Evolutionary conservation across 2,329 filamentous ascomycete genomes (phyloP).

Genomic region (Phialophora macrospora): DNA sequence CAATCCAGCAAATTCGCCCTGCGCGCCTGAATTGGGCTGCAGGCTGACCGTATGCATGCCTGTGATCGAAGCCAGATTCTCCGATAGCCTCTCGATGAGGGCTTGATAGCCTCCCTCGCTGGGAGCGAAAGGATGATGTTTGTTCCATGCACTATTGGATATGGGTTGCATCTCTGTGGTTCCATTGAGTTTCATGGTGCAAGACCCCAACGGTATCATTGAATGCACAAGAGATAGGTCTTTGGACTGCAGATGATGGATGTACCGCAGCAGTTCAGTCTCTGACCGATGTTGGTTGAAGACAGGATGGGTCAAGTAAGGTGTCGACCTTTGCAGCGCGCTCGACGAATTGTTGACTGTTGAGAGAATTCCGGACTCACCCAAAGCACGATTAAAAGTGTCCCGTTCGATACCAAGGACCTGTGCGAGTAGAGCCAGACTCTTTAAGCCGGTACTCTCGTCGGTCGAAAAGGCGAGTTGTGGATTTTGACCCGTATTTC

Average conservation of each 20-base stretch:
- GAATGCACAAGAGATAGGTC: conserved; percentile 93
- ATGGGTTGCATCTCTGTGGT: conserved; percentile 92
- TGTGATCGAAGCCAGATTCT: conserved; percentile 79
- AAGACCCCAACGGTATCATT: conserved; percentile 96
- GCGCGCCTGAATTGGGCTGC: conserved; percentile 93
- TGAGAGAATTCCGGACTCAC: conserved; percentile 43
- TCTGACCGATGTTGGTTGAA: conserved; percentile 97
- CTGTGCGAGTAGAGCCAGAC: conserved; percentile 41
- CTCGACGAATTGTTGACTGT: conserved; percentile 48
- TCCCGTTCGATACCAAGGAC: conserved; percentile 43
- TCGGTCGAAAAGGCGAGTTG: conserved; percentile 77
- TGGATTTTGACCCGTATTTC: conserved; percentile 49
- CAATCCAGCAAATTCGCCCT: conserved; percentile 91
- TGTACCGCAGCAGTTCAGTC: conserved; percentile 91
- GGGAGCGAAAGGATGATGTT: conserved; percentile 78
- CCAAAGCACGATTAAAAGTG: conserved; percentile 23
- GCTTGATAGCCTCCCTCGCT: conserved; percentile 70
- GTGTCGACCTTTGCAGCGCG: conserved; percentile 69
- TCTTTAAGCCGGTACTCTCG: conserved; percentile 60
- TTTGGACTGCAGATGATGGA: conserved; percentile 90
- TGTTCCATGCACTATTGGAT: conserved; percentile 74
- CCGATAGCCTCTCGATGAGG: conserved; percentile 73
- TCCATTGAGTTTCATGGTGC: conserved; percentile 97
- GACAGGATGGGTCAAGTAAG: conserved; percentile 84
- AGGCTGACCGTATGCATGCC: conserved; percentile 88